Base-by-base conservation (phyloP, 495 filamentous ascomycete genomes). In the Chaetomium cochliodes region DNA sequence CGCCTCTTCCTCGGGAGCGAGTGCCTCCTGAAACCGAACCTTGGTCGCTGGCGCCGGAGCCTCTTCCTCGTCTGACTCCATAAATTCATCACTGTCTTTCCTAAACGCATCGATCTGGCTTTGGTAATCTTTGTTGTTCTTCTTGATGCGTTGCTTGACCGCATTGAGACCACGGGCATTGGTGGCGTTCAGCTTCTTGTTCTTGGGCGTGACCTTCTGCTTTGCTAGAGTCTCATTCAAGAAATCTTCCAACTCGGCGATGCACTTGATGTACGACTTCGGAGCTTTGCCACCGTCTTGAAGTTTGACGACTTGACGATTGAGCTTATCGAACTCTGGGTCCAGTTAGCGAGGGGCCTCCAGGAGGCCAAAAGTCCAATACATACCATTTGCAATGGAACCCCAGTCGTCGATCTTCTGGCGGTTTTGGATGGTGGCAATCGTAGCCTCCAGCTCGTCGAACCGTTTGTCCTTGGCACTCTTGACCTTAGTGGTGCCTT, bases 131-230 rank as follows among this genome's bases (percentile, higher is more conserved):
- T 96, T 93, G 85, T 96, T 98, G 81, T 93, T 96, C 82, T 96
- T 96, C 85, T 93, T 91, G 81, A 98, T 91, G 76, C 88, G 88
- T 78, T 99, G 94, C 81, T 97, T 96, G 68, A 98, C 90, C 56
- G 92, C 90, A 72, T 97, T 99, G 70, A 99, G 85, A 71, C 92
- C 92, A 80, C 92, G 90, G 64, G 92, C 88, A 71, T 92, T 96
- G 73, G 89, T 92, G 47, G 93, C 91, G 77, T 97, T 99, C 93
- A 98, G 96, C 84, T 97, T 98, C 87, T 96, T 96, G 55, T 97
- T 98, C 87, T 96, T 96, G 57, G 90, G 88, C 8, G 92, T 88
- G 66, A 93, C 89, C 81, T 98, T 99, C 76, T 96, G 92, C 81
- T 97, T 97, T 71, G 89, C 84, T 63, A 92, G 85, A 18, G 92